These are phyloP conservation scores for Arachis stenosperma DNA, from an alignment of 306 rosid genomes.

Conservation along the genomic window DNA sequence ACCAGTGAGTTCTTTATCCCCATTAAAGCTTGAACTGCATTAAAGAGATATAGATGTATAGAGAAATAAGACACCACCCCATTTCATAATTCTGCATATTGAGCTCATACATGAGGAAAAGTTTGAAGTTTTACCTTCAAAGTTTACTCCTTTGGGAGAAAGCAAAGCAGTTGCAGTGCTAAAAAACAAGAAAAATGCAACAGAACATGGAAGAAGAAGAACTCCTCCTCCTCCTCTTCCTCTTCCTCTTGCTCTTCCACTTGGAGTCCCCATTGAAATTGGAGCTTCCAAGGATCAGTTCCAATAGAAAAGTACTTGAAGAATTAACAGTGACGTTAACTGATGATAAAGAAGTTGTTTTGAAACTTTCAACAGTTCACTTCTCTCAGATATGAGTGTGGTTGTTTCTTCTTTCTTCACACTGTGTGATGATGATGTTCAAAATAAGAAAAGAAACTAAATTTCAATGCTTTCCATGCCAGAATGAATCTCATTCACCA, in stretches of 20 bases:
- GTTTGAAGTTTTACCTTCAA: constrained; percentile 65
- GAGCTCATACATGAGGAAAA: constrained; percentile 9
- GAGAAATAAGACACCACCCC: constrained; percentile 2
- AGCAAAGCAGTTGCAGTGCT: constrained; percentile 67
- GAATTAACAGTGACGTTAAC: constrained; percentile 30
- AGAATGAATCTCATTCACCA: constrained; percentile 70
- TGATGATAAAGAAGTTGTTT: constrained; percentile 34
- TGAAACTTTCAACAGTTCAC: constrained; percentile 30
- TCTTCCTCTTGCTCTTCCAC: constrained; percentile 42
- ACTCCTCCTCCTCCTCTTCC: constrained; percentile 40
- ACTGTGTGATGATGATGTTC: constrained; percentile 44
- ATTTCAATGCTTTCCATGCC: constrained; percentile 61
- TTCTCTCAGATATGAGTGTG: constrained; percentile 39
- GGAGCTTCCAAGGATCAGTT: constrained; percentile 43
- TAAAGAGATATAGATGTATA: constrained; percentile 29
- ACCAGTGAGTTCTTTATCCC: constrained; percentile 62
- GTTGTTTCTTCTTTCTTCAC: constrained; percentile 32
- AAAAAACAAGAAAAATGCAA: constrained; percentile 56
- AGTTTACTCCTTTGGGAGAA: constrained; percentile 96
- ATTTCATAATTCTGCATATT: constrained; percentile 40
- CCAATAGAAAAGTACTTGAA: constrained; percentile 27
- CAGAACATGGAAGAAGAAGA: constrained; percentile 46
- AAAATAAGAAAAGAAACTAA: constrained; percentile 50
- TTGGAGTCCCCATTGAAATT: constrained; percentile 53
- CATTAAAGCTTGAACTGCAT: constrained; percentile 93